phyloP scores from a whole-genome alignment of 345 rosid species.

The Salix koriyanagi region DNA sequence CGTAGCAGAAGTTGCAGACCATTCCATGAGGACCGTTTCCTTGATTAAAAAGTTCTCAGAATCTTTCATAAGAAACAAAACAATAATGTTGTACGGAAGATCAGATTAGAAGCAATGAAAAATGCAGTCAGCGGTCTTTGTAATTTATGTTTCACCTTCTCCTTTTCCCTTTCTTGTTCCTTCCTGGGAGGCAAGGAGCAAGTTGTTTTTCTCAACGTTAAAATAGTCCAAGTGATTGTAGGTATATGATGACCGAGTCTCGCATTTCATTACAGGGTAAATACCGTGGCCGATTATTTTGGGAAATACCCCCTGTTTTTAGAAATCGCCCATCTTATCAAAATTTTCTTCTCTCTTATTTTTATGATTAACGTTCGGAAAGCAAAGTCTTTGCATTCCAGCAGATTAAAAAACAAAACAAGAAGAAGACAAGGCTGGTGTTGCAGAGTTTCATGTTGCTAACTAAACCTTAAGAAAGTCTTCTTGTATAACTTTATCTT shows the following conservation, averaged over 20 bases:
- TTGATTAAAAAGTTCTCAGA: not conserved
- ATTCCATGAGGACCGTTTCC: conserved; percentile 21
- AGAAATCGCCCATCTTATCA: not conserved
- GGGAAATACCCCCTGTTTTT: not conserved
- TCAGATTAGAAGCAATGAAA: no score
- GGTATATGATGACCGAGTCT: not conserved
- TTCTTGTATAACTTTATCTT: no score
- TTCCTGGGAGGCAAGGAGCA: not conserved
- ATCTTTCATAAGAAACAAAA: not conserved
- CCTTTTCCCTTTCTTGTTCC: not conserved
- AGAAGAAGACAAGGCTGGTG: no score
- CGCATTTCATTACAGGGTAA: not conserved
- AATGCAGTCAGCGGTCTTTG: not conserved
- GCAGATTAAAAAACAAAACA: no score
- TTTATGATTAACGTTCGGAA: no score
- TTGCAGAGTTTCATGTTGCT: no score
- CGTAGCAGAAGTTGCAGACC: conserved; percentile 45
- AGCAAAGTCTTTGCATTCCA: no score
- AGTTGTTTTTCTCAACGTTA: not conserved
- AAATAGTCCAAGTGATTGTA: not conserved
- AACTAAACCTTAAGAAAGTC: no score
- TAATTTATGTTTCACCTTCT: not conserved
- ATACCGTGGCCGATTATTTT: not conserved
- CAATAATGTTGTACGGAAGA: no score
- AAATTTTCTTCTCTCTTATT: not conserved